These are phyloP conservation scores for Taphrina pruni DNA, from an alignment of 1,139 yeast genomes.

Conservation along the genomic window DNA sequence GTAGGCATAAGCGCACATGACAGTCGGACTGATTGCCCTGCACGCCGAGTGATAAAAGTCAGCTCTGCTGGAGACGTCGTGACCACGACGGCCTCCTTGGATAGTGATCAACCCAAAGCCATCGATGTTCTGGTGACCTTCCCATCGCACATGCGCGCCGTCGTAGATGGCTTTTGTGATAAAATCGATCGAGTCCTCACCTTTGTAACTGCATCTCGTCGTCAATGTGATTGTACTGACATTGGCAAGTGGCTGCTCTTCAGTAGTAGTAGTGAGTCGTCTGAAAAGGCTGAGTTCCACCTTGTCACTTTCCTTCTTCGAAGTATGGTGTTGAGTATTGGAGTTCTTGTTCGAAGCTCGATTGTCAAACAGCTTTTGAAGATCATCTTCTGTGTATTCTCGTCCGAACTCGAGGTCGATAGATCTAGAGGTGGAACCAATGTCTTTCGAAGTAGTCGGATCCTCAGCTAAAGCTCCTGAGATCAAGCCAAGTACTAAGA, in stretches of 20 bases:
- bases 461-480: too few relatives aligned
- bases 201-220: background rate
- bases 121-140: constrained; percentile 10
- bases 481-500: background rate
- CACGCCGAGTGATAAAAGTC: background rate
- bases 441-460: too few relatives aligned
- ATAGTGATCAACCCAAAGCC: background rate
- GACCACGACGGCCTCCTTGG: background rate
- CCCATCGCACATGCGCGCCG: background rate
- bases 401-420: background rate
- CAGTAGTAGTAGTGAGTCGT: background rate
- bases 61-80: background rate
- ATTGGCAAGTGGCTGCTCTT: background rate
- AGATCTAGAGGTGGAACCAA: too few relatives aligned
- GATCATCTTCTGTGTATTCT: background rate
- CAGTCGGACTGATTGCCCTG: background rate
- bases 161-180: background rate
- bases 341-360: background rate
- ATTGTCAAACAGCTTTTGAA: background rate
- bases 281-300: background rate
- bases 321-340: too few relatives aligned
- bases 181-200: background rate
- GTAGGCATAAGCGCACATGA: background rate
- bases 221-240: background rate
- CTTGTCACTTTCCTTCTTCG: background rate